Evolutionary conservation across 495 filamentous ascomycete species (phyloP), one percentile per base, ranked within the genome.

Genomic region (Lasiosphaeria miniovina): DNA sequence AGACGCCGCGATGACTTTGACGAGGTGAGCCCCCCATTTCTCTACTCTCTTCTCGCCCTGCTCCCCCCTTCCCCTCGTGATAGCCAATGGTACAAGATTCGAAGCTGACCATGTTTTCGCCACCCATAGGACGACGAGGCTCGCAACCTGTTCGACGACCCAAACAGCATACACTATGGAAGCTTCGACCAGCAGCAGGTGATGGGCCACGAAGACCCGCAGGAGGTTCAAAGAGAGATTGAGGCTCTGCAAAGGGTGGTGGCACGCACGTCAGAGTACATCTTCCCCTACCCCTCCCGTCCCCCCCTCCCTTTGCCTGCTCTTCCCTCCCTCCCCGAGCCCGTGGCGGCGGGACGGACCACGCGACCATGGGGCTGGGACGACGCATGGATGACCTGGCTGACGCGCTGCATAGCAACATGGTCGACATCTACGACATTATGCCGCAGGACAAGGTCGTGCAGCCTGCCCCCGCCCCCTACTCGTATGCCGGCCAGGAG

Each of bases 391-490:
- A 50, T 9, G 15, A n/a, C 45, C 48, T 55, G 65, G 59, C 73
- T 78, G 57, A 78, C 67, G 6, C 3, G 34, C 49, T 61, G 49
- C 61, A 58, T 62, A 84, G 82, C 58, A 80, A 81, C 67, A 76
- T 84, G 57, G 81, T 84, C 56, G 82, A 84, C 68, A 81, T 84
- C 54, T 84, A 83, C 72, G 82, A 82, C 50, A 82, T 84, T 66
- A 74, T 77, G 14, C 78, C 80, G 35, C 76, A 79, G 55, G 77
- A 76, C 60, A 64, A 65, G 50, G 46, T 49, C 50, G 45, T 61
- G 67, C 40, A 57, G 50, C 14, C 40, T 63, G 67, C 48, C 32
- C 60, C 71, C 65, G 52, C 64, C 56, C 63, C 70, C n/a, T 69
- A 66, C 62, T 61, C 69, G 62, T 72, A 75, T 52, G 70, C 71